phyloP scores from a whole-genome alignment of 441 rosid species.

The Daphne laureola region DNA sequence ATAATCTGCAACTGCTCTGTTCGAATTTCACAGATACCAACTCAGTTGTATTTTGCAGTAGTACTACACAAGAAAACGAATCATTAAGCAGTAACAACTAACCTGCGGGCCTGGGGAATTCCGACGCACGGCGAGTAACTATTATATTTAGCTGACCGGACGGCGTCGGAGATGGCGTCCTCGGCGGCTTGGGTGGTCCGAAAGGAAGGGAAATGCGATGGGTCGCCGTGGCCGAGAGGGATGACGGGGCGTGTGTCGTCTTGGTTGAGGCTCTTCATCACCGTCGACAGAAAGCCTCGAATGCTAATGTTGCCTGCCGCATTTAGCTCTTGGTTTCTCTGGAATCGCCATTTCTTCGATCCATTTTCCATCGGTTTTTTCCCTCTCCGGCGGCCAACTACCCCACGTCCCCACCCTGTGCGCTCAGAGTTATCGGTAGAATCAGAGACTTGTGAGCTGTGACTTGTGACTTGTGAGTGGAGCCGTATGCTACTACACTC shows the following conservation, averaged over 20 bases:
- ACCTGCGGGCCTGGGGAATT: conserved; percentile 53
- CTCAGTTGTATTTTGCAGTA: too few species aligned
- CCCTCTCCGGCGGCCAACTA: too few species aligned
- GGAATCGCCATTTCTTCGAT: conserved; percentile 24
- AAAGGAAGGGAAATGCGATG: conserved; percentile 55
- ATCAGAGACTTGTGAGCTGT: too few species aligned
- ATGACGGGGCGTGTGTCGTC: conserved; percentile 23
- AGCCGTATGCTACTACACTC: too few species aligned
- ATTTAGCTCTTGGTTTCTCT: conserved; percentile 11
- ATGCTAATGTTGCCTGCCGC: conserved; percentile 17
- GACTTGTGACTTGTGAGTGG: too few species aligned
- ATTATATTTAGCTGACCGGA: conserved; percentile 47
- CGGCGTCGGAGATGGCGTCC: conserved; percentile 45
- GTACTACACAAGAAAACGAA: not conserved
- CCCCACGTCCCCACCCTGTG: too few species aligned
- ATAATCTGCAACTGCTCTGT: conserved; percentile 52
- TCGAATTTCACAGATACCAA: not conserved
- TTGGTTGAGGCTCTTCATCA: conserved; percentile 19
- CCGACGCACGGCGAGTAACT: conserved; percentile 36
- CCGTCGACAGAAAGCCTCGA: conserved; percentile 19
- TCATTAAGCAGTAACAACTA: not conserved
- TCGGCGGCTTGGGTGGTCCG: conserved; percentile 41
- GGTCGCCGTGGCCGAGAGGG: conserved; percentile 68
- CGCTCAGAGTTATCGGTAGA: too few species aligned
- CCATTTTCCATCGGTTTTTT: conserved; percentile 17